Percentiles rank a stretch among this genome's conserved stretches.
Evolutionary conservation across 257 asterid species (phyloP).

Genomic region (Solanum paucissectum): DNA sequence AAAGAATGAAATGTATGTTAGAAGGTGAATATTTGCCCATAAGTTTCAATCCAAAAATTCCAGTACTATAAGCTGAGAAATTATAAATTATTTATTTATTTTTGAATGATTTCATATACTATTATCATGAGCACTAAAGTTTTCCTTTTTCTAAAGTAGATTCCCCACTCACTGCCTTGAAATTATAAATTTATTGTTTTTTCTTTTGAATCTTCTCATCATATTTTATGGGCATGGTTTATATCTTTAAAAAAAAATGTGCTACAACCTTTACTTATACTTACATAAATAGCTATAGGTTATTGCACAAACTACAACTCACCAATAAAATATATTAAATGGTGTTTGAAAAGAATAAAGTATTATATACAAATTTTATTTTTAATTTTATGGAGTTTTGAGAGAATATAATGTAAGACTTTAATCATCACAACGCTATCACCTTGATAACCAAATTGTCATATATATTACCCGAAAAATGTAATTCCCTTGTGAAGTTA

Average conservation of each 20-base stretch:
- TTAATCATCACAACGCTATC: no score
- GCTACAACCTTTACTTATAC: not conserved
- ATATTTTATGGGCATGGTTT: not conserved
- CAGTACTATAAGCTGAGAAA: not conserved
- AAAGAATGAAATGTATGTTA: not conserved
- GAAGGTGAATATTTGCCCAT: slow-evolving; percentile 11
- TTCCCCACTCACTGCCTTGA: slow-evolving; percentile 13
- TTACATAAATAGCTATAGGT: not conserved
- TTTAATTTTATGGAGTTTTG: no score
- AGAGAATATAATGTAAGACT: no score
- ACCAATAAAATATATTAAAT: not conserved
- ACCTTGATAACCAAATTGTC: not conserved
- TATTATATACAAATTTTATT: not conserved
- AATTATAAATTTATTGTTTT: not conserved
- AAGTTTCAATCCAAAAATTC: not conserved
- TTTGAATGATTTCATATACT: not conserved
- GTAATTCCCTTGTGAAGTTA: not conserved
- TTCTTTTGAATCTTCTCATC: not conserved
- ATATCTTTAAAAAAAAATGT: not conserved
- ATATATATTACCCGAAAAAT: not conserved
- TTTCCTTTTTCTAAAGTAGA: slow-evolving; percentile 11
- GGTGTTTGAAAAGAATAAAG: not conserved
- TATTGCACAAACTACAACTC: not conserved
- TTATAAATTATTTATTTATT: not conserved
- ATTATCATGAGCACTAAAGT: not conserved